These are phyloP conservation scores for Plenodomus lindquistii DNA, from an alignment of 2,329 filamentous ascomycete genomes.

Conservation along the genomic window DNA sequence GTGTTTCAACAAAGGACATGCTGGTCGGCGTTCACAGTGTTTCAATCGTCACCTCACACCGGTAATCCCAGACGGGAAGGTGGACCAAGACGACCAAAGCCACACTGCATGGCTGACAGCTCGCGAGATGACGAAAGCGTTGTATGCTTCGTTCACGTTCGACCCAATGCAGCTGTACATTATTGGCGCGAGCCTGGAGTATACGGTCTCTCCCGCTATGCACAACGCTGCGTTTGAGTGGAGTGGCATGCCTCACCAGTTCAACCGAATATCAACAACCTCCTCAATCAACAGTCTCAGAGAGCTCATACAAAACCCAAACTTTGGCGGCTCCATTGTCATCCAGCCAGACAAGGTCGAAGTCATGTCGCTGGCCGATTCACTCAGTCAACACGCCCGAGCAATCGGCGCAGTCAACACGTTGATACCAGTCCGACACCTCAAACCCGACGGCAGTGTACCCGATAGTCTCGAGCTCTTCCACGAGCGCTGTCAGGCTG, in stretches of 20 bases:
- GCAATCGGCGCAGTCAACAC: conserved; percentile 80
- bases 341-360: conserved; percentile 76
- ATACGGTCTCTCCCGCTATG: conserved; percentile 77
- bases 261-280: conserved; percentile 65
- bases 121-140: conserved; percentile 64
- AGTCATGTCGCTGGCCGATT: conserved; percentile 66
- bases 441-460: conserved; percentile 60
- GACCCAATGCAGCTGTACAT: conserved; percentile 74
- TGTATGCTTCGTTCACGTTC: conserved; percentile 68
- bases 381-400: conserved; percentile 71
- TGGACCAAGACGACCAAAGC: conserved; percentile 23
- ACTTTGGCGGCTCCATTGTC: conserved; percentile 73
- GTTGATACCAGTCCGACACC: conserved; percentile 68
- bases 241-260: conserved; percentile 70
- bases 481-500: conserved; percentile 64
- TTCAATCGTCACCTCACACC: conserved; percentile 69
- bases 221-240: conserved; percentile 70
- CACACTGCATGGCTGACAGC: conserved; percentile 61
- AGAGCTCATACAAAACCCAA: conserved; percentile 64
- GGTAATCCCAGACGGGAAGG: conserved; percentile 57
- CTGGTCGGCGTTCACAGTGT: conserved; percentile 67
- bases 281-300: conserved; percentile 66
- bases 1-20: conserved; percentile 66
- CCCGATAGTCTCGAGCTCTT: conserved; percentile 59
- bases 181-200: conserved; percentile 71